These are phyloP conservation scores for Panellus pusillus DNA, from an alignment of 768 basidiomycete species.

Conservation along the genomic window DNA sequence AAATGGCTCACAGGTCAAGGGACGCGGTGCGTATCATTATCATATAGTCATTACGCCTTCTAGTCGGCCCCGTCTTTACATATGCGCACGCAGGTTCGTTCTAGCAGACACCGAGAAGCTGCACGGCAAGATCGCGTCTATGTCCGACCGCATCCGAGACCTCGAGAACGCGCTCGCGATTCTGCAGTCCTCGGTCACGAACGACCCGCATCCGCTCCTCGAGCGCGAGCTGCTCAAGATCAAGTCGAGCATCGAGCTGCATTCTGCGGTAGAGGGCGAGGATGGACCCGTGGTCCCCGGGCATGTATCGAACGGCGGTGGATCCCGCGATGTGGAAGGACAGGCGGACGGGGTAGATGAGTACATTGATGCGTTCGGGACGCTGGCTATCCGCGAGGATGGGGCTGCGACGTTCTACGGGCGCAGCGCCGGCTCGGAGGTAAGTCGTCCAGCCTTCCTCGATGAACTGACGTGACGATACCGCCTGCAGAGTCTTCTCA, in stretches of 20 bases:
- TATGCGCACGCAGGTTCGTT: constrained; percentile 49
- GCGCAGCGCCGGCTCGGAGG: constrained; percentile 72
- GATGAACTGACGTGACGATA: background rate
- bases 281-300: constrained; percentile 17
- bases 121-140: constrained; percentile 64
- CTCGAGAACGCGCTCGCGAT: constrained; percentile 68
- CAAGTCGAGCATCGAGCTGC: constrained; percentile 69
- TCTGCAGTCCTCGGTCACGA: constrained; percentile 48
- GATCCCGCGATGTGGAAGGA: background rate
- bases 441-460: constrained; percentile 31
- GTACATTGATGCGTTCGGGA: constrained; percentile 70
- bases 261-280: constrained; percentile 53
- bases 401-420: constrained; percentile 73
- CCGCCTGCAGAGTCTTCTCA: constrained; percentile 47
- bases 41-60: too few species aligned
- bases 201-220: constrained; percentile 60
- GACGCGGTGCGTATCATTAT: constrained; percentile 51
- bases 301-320: background rate
- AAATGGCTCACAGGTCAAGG: constrained; percentile 47
- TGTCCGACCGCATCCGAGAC: constrained; percentile 71
- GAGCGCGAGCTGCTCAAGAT: constrained; percentile 59
- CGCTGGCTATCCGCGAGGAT: constrained; percentile 66
- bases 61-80: too few species aligned
- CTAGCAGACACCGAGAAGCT: constrained; percentile 71
- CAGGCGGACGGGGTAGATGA: constrained; percentile 42